Percentiles rank a stretch among this genome's conserved stretches.
Evolutionary conservation across 2,329 filamentous ascomycete genomes (phyloP).

Genomic region (Polytolypa hystricis): DNA sequence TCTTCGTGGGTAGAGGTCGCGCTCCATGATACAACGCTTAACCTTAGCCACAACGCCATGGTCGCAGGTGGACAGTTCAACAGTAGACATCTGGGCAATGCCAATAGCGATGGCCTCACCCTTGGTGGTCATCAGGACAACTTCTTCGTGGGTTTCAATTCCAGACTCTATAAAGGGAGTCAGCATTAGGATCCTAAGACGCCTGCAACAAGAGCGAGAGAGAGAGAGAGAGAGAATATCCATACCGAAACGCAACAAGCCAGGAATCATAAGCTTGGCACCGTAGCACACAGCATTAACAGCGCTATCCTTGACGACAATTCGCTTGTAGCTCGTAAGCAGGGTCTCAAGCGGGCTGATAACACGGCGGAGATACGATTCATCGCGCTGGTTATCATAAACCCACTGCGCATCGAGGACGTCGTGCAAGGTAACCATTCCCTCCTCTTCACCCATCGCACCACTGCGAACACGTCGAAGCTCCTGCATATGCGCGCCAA

Average conservation of each 20-base stretch:
- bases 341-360: slow-evolving; percentile 90
- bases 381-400: slow-evolving; percentile 90
- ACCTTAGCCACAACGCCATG: slow-evolving; percentile 98
- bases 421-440: slow-evolving; percentile 87
- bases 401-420: slow-evolving; percentile 93
- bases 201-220: not conserved
- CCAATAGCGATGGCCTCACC: slow-evolving; percentile 95
- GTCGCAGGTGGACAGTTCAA: slow-evolving; percentile 92
- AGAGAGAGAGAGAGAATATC: not conserved
- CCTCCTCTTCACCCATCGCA: slow-evolving; percentile 85
- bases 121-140: slow-evolving; percentile 98
- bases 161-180: slow-evolving; percentile 52
- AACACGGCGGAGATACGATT: slow-evolving; percentile 80
- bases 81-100: slow-evolving; percentile 95
- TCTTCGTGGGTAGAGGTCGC: slow-evolving; percentile 88
- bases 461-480: slow-evolving; percentile 85
- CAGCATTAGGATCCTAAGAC: slow-evolving; percentile 7
- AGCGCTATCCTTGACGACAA: slow-evolving; percentile 93
- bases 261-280: slow-evolving; percentile 97
- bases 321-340: slow-evolving; percentile 84
- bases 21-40: slow-evolving; percentile 99
- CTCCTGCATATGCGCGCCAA: slow-evolving; percentile 97
- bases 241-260: slow-evolving; percentile 79
- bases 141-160: slow-evolving; percentile 91
- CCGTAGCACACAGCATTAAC: slow-evolving; percentile 98